Base-by-base conservation (phyloP, 768 basidiomycete genomes). In the Lactifluus volemus region DNA sequence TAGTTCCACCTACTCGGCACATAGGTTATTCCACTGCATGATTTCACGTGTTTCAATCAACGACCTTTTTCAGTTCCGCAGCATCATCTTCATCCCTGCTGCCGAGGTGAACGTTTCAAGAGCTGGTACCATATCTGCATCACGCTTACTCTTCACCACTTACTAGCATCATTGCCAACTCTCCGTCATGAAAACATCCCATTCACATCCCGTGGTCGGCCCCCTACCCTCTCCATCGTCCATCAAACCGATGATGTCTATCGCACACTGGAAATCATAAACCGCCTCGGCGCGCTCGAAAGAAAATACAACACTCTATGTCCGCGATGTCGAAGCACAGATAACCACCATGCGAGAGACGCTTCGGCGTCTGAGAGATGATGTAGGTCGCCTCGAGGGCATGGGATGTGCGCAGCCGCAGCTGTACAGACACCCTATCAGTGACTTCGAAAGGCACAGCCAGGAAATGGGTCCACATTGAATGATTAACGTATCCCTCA, bases 251-350 rank as follows among this genome's bases (percentile, higher is more conserved):
- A 81, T 25, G 97, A 99, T 2, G 93, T 98, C 65, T 98, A 97
- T 68, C 87, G 93, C 8, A 91, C 88, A 12, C 25, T 25, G 2
- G 25, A 25, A 2, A 99, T 98, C 66, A 95, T 95, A 84, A 96
- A 97, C 67, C 86, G 94, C 7, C 79, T 99, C 11, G 82, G 83
- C 2, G 82, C 84, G 6, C 79, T 98, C 15, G 95, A 98, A n/a
- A 71, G 81, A 81, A 9, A 97, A 94, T 67, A 88, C 93, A 50
- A 91, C 91, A 0, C 77, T 98, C 4, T 87, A 91, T 47, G 81
- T 84, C 19, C 73, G 84, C 17, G 98, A 97, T 69, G 85, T 97
- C 12, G 93, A 94, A 67, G 92, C 94, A 69, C 96, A 98, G 68
- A 88, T 85, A 0, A 72, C 79, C 14, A 82, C 84, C 34, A 81